Base-by-base conservation (phyloP, 495 filamentous ascomycete species). In the Jackrogersella multiformis region DNA sequence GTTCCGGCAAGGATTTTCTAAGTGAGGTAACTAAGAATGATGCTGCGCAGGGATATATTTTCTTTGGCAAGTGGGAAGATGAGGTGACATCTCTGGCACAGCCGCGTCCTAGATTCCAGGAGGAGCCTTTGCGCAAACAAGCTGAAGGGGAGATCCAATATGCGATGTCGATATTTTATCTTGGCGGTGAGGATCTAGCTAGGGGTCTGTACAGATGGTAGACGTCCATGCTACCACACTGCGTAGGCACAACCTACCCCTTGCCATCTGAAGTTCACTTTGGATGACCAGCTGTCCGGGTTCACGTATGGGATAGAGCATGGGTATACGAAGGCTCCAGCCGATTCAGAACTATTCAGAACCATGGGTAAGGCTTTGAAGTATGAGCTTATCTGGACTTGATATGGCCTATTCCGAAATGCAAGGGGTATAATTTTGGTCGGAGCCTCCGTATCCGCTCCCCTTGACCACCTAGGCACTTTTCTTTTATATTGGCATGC, bases 181-280 rank as follows among this genome's bases (percentile, higher is more conserved):
- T 69, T 30, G 39, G 12, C 39, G 46, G 15, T 15, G 39, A 64
- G 60, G 53, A 57, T 54, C 48, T 12, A 42, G 45, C n/a, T 58
- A 54, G 16, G 54, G 46, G 46, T 52, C 56, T 41, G 23, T 45
- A 38, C 44, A 48, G 52, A 53, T 56, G 35, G 56, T 56, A 15
- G 30, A 39, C 10, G 32, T 18, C 30, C 39, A 46, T 20, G 61
- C n/a, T 56, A 16, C 41, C 30, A 51, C 16, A 49, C 61, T 39
- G 54, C 23, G 54, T 48, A 49, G 45, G 9, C 53, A 54, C 56
- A 55, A 59, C 60, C 60, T 64, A 13, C 36, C 42, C 66, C 66
- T 39, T 69, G 60, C 26, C 60, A 69, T 64, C 66, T 60, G 66
- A 69, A 69, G 45, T 56, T 55, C 46, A 55, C 53, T 35, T 59